Evolutionary conservation across 2,329 filamentous ascomycete genomes (phyloP).

Genomic region (Phoma herbarum): DNA sequence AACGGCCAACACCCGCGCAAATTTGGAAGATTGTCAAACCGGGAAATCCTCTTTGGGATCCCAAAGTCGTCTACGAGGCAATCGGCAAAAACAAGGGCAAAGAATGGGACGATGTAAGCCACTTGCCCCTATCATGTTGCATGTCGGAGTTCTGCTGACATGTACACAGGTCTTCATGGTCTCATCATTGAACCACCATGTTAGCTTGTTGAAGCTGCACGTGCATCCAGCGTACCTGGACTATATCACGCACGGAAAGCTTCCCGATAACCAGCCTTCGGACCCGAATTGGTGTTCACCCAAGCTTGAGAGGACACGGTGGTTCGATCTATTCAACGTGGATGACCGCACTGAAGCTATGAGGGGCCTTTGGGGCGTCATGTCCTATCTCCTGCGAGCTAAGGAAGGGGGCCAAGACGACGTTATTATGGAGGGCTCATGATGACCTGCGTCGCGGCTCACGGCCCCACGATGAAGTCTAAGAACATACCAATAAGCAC

Average conservation of each 20-base stretch:
- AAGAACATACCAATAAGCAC: not conserved
- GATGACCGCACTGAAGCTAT: constrained; percentile 65
- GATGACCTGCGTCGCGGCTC: not conserved
- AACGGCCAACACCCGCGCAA: constrained; percentile 57
- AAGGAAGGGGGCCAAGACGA: constrained; percentile 19
- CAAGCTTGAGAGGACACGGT: constrained; percentile 63
- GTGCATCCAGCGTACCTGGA: constrained; percentile 66
- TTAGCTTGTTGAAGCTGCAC: constrained; percentile 66
- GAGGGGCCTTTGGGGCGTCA: constrained; percentile 65
- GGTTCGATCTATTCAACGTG: constrained; percentile 66
- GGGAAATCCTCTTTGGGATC: constrained; percentile 64
- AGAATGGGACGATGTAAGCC: constrained; percentile 64
- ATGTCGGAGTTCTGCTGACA: constrained; percentile 3
- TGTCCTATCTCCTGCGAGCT: constrained; percentile 60
- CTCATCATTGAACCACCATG: constrained; percentile 69
- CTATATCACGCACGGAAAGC: constrained; percentile 59
- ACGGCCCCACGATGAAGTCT: not conserved
- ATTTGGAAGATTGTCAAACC: constrained; percentile 63
- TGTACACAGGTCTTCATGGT: constrained; percentile 65
- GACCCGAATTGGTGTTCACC: constrained; percentile 60
- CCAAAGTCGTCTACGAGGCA: constrained; percentile 63
- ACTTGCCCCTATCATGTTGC: constrained; percentile 11
- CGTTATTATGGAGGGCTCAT: constrained; percentile 6
- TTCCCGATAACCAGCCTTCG: constrained; percentile 34
- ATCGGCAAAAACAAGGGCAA: constrained; percentile 61